Conservation (phyloP, 805 yeast genomes). For the Schwanniomyces sp. region DNA sequence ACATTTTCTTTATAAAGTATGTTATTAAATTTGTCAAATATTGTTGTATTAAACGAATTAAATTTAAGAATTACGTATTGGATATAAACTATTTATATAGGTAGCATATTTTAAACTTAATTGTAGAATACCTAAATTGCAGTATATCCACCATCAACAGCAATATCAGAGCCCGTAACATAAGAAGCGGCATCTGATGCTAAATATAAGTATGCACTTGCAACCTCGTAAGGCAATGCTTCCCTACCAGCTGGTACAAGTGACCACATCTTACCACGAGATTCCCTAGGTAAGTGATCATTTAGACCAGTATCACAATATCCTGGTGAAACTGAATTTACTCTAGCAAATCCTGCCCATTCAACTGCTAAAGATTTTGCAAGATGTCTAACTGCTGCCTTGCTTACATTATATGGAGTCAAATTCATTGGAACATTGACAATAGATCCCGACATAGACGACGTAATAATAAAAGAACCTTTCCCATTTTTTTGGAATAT, state of each 20-base stretch:
- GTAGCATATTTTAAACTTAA: neutral
- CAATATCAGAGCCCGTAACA: conserved; percentile 33
- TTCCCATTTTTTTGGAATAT: conserved; percentile 23
- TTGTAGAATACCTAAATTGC: neutral
- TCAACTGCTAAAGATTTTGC: conserved; percentile 40
- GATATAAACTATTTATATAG: no score
- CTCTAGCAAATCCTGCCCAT: conserved; percentile 34
- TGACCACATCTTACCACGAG: conserved; percentile 21
- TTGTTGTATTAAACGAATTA: no score
- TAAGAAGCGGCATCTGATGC: conserved; percentile 35
- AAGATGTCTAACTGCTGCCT: conserved; percentile 36
- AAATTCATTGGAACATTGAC: conserved; percentile 26
- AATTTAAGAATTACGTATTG: no score
- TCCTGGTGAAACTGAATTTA: conserved; percentile 40
- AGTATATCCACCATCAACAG: conserved; percentile 28
- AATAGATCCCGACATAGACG: conserved; percentile 29
- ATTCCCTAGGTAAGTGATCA: neutral
- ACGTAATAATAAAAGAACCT: conserved; percentile 29
- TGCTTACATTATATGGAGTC: conserved; percentile 32
- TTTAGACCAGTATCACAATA: conserved; percentile 32
- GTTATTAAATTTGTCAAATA: no score
- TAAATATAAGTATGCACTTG: conserved; percentile 31
- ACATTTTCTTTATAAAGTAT: no score
- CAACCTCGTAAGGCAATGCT: conserved; percentile 35
- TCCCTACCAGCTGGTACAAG: conserved; percentile 29